Base-by-base conservation (phyloP, 2,329 filamentous ascomycete species). In the Neopestalotiopsis sp. region DNA sequence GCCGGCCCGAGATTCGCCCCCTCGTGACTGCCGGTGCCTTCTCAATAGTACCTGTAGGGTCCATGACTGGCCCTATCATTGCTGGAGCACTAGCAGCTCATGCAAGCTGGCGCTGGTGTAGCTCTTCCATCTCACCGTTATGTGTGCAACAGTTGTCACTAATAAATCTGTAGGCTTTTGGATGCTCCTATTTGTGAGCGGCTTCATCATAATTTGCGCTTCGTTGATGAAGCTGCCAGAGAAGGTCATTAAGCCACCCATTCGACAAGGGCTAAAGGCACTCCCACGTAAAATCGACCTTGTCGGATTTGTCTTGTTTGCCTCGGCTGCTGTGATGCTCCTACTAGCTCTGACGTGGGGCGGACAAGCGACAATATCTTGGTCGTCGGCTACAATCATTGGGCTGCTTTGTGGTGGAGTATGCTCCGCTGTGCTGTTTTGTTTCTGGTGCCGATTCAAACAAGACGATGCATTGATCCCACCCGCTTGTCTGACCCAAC, bases 351-450 rank as follows among this genome's bases (percentile, higher is more conserved):
- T 40, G 28, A 38, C 24, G 24, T 66, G 45, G 64, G 64, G 64
- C 38, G 64, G 64, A 17, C 17, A 40, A 52, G 45, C 45, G 12
- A 24, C 64, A 3, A n/a, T 30, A 24, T 17, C 64, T 45, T 66
- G 64, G 64, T 58, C 28, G 10, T 57, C 64, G 24, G 14, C 64
- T 45, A 57, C 24, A 3, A 30, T 66, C 64, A 66, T 66, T 30
- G 45, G 64, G 42, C 32, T 66, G 24, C 64, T 66, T 17, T 57
- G 45, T 30, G 64, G 45, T n/a, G 52, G 42, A 5, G 64, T 28
- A 24, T 30, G 20, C 13, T 45, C 52, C 4, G 17, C 20, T 32
- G 52, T 59, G 14, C 42, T 58, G 24, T 66, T 66, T 28, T 42
- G 38, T 20, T 32, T 65, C 20, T 65, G 62, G 62, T 24, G 14